Evolutionary conservation across 1,284 basidiomycete species (phyloP), one percentile per base, ranked within the genome.

Genomic region (Trametes pubescens): DNA sequence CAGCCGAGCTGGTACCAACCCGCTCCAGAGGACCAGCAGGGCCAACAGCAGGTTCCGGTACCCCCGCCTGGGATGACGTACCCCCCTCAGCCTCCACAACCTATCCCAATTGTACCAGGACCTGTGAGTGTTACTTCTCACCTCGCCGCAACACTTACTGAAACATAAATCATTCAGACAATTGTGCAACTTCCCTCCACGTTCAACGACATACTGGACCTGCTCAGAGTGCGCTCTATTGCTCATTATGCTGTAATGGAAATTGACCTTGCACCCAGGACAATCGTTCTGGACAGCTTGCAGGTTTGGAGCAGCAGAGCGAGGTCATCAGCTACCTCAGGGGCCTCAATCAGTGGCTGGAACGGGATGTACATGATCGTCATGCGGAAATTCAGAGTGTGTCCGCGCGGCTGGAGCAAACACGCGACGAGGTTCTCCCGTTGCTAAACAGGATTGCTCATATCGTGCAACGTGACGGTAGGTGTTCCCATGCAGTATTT

Each of bases 241-340:
- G 56, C 54, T 60, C 7, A 34, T 64, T 22, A 52, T 7, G 10
- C 38, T 53, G 64, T 9, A 16, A 57, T 54, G 64, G 21, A 14
- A 56, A 38, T 38, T 68, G 48, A 51, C 21, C n/a, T 14, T 1
- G 44, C 52, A 43, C 51, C 29, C 67, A 93, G 91, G 89, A 92
- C 79, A 91, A 90, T 72, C 88, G 88, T 2, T 76, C 85, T 3
- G 89, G 89, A 2, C 89, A 91, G 73, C 77, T 85, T 18, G 90
- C 90, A 0, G 89, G 90, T 21, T 83, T 91, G 10, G 87, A 91
- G 54, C 91, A 93, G 69, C 90, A 92, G 67, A 82, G 88, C 26
- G 90, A 92, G 71, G 79, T 93, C 48, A 90, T 92, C 84, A 79
- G 87, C 47, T 93, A 93, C 70, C 87, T 93, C 84, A 71, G 82